phyloP scores from a whole-genome alignment of 306 rosid genomes.

The Ammopiptanthus mongolicus region DNA sequence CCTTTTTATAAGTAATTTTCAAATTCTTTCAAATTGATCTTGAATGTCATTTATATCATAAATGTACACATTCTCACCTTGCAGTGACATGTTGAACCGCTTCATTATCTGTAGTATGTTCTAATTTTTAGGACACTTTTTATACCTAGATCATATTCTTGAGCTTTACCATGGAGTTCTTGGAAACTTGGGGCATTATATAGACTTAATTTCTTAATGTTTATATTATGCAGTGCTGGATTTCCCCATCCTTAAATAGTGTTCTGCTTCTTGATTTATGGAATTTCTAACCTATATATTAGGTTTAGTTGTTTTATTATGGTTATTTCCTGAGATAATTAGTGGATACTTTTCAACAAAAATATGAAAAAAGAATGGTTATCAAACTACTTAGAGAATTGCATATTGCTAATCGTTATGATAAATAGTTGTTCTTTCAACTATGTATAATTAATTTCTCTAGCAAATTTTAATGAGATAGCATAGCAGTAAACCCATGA shows the following conservation, averaged over 20 bases:
- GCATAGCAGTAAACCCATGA: neutral
- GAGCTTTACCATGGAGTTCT: neutral
- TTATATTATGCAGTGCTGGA: neutral
- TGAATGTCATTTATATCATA: slow-evolving; percentile 1
- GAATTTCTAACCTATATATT: neutral
- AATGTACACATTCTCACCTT: slow-evolving; percentile 63
- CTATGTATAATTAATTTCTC: neutral
- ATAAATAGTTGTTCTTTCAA: neutral
- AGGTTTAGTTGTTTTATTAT: neutral
- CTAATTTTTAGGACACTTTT: neutral
- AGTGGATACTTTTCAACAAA: neutral
- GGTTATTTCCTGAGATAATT: neutral
- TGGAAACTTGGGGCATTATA: neutral
- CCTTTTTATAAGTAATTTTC: neutral
- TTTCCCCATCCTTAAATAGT: neutral
- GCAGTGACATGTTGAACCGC: neutral
- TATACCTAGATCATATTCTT: neutral
- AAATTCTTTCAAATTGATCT: neutral
- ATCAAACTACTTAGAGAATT: neutral
- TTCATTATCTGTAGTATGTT: neutral
- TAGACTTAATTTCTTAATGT: slow-evolving; percentile 1
- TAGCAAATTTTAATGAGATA: neutral
- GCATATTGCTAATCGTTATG: neutral
- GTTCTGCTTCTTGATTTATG: neutral
- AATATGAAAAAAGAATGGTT: neutral